Evolutionary conservation across 1,284 basidiomycete species (phyloP).

Genomic region (Pisolithus thermaeus): DNA sequence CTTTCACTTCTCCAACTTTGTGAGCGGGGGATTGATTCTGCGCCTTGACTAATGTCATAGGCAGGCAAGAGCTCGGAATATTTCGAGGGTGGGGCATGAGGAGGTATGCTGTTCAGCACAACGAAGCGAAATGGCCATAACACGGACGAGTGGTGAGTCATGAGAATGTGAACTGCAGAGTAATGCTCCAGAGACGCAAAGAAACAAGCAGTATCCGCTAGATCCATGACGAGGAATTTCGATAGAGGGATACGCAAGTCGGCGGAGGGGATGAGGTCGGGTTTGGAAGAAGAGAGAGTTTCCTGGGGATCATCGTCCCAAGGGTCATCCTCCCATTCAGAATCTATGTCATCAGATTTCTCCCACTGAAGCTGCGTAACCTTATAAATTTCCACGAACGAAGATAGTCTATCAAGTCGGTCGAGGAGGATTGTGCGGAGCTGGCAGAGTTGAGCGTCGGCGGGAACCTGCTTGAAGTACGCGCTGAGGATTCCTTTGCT

Average conservation of each 20-base stretch:
- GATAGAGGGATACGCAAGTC: conserved; percentile 50
- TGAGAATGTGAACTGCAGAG: conserved; percentile 50
- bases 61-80: conserved; percentile 62
- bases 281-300: conserved; percentile 19
- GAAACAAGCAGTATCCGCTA: conserved; percentile 55
- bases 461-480: conserved; percentile 48
- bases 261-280: conserved; percentile 15
- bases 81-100: conserved; percentile 59
- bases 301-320: conserved; percentile 54
- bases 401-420: conserved; percentile 61
- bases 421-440: conserved; percentile 58
- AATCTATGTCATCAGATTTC: conserved; percentile 36
- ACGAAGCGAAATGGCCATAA: conserved; percentile 68
- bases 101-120: conserved; percentile 71
- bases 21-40: conserved; percentile 34
- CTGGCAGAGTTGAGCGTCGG: conserved; percentile 58
- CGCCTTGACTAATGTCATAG: conserved; percentile 41
- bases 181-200: conserved; percentile 64
- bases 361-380: conserved; percentile 27
- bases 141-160: conserved; percentile 46
- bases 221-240: conserved; percentile 55
- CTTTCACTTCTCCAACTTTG: conserved; percentile 42
- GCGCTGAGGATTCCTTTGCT: conserved; percentile 31
- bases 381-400: conserved; percentile 56
- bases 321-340: conserved; percentile 77